Evolutionary conservation across 306 rosid genomes (phyloP), one percentile per base, ranked within the genome.

Genomic region (Senna siamea): DNA sequence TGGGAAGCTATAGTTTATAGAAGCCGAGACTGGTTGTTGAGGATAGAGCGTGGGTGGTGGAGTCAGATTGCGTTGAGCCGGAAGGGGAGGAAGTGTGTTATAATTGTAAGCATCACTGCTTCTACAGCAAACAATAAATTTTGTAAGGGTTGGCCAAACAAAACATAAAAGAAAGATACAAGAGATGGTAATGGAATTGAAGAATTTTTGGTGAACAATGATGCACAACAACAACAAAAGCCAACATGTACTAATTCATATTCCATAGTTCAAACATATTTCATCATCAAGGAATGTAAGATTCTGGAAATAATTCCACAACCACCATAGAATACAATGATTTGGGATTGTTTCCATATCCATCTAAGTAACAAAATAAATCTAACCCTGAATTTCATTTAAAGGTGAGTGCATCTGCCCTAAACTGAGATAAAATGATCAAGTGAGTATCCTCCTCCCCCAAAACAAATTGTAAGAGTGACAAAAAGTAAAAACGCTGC

Each of bases 41-140:
- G 99, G 99, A 85, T 95, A 95, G 18, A 95, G 96, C 0, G 99
- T 95, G 26, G 97, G 97, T 4, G 99, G 99, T 23, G 97, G 97
- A 0, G 96, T 90, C 78, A 92, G 88, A 83, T 92, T 95, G 79
- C 92, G 88, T 55, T 95, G 99, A 12, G 97, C 99, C 17, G 99
- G 99, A 80, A 92, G 97, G 3, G 99, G 96, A 18, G 99, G 98
- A 80, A 88, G 88, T 78, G 69, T 71, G 81, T 90, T 86, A 83
- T 87, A 87, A 79, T 87, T 90, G 92, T 80, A 95, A 11, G 90
- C 82, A 68, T 90, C 93, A 3, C 81, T 66, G 60, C 75, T 82
- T 19, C 66, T 64, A 79, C 97, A 92, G 88, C 82, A 72, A 37
- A 62, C 52, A 22, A 63, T 51, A 66, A 75, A 53, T 13, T 64